Conservation (phyloP, 1,284 basidiomycete species). For the Boletus smithii region DNA sequence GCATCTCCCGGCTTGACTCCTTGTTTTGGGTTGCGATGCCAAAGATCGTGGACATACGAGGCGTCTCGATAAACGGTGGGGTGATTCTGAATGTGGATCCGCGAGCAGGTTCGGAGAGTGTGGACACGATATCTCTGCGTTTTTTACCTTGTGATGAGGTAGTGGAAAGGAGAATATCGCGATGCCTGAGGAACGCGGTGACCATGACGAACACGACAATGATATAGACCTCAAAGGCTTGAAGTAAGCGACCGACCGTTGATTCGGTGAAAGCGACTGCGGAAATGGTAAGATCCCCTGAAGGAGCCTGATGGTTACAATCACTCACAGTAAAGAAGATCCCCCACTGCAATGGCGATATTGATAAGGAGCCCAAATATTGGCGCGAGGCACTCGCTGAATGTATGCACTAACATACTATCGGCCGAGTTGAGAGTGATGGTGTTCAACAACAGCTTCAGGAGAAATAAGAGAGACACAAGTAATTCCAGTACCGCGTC, state of each 20-base stretch:
- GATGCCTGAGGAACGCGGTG: slow-evolving; percentile 41
- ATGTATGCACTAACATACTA: slow-evolving; percentile 28
- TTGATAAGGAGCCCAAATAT: slow-evolving; percentile 53
- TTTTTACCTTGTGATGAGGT: slow-evolving; percentile 3
- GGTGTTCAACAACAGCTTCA: slow-evolving; percentile 61
- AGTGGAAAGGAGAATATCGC: slow-evolving; percentile 4
- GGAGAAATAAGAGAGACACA: slow-evolving; percentile 54
- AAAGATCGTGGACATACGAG: slow-evolving; percentile 23
- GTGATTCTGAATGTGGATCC: slow-evolving; percentile 33
- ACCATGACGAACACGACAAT: slow-evolving; percentile 57
- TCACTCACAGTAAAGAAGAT: slow-evolving; percentile 57
- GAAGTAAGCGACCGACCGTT: slow-evolving; percentile 65
- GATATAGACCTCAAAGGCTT: slow-evolving; percentile 63
- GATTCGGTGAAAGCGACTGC: slow-evolving; percentile 68
- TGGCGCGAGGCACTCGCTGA: slow-evolving; percentile 50
- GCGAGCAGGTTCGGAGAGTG: slow-evolving; percentile 25
- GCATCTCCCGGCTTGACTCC: slow-evolving; percentile 14
- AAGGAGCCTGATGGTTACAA: background rate
- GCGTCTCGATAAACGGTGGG: slow-evolving; percentile 28
- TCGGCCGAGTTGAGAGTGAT: slow-evolving; percentile 39
- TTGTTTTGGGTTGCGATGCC: slow-evolving; percentile 7
- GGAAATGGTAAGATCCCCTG: slow-evolving; percentile 13
- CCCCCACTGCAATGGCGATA: slow-evolving; percentile 52
- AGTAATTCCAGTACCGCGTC: slow-evolving; percentile 58
- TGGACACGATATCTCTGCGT: slow-evolving; percentile 8